These are phyloP conservation scores for Hypoxylon sp. DNA, from an alignment of 2,329 filamentous ascomycete species.

Conservation along the genomic window DNA sequence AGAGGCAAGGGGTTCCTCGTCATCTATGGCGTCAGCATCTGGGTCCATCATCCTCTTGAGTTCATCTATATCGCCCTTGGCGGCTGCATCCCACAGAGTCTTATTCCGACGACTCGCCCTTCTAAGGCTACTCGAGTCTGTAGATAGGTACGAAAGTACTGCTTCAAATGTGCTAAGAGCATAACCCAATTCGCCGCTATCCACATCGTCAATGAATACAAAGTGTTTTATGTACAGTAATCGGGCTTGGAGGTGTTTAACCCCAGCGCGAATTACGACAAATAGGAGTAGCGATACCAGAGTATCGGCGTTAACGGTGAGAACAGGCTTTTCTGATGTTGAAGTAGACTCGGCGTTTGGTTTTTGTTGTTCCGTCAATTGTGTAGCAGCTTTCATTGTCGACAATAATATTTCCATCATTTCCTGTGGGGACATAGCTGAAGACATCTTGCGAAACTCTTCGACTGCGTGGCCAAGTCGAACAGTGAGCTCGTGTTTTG, in stretches of 20 bases:
- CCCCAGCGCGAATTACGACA: slow-evolving; percentile 91
- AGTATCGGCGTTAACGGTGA: slow-evolving; percentile 86
- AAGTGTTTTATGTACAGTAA: slow-evolving; percentile 97
- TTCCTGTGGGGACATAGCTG: slow-evolving; percentile 84
- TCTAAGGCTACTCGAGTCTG: slow-evolving; percentile 85
- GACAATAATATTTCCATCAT: slow-evolving; percentile 87
- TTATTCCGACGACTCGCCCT: slow-evolving; percentile 90
- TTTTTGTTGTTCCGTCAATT: slow-evolving; percentile 68
- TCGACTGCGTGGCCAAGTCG: slow-evolving; percentile 85
- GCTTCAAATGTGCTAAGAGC: slow-evolving; percentile 96
- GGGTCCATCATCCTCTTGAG: slow-evolving; percentile 87
- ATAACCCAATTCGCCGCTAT: slow-evolving; percentile 96
- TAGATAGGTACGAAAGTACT: slow-evolving; percentile 87
- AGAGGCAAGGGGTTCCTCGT: slow-evolving; percentile 57
- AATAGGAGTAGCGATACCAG: slow-evolving; percentile 91
- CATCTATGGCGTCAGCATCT: slow-evolving; percentile 64
- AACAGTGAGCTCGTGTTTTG: slow-evolving; percentile 84
- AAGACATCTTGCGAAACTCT: slow-evolving; percentile 87
- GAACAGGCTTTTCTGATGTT: slow-evolving; percentile 67
- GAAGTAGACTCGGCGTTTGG: slow-evolving; percentile 55
- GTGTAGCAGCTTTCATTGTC: slow-evolving; percentile 87
- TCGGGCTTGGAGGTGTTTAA: slow-evolving; percentile 88
- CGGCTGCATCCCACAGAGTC: slow-evolving; percentile 87
- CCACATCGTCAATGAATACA: slow-evolving; percentile 97
- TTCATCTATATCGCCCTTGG: slow-evolving; percentile 80